Evolutionary conservation across 495 filamentous ascomycete genomes (phyloP).

Genomic region (Xanthoparmelia taractica): DNA sequence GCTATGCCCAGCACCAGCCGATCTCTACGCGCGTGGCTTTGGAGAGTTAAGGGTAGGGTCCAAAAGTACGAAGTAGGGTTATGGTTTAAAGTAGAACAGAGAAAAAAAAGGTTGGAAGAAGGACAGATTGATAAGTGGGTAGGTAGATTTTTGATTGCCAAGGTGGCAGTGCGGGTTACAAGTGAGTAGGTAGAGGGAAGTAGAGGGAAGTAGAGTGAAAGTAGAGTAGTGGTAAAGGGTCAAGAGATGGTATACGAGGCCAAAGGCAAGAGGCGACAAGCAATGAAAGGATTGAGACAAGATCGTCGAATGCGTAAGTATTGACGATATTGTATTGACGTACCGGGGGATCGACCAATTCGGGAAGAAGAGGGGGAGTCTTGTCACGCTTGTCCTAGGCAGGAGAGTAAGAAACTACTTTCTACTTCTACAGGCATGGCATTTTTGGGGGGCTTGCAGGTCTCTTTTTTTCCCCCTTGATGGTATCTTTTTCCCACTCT

Average conservation of each 20-base stretch:
- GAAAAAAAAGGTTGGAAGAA: conserved; percentile 1
- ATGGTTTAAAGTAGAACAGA: no score
- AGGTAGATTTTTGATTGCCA: background rate
- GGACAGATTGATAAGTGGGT: background rate
- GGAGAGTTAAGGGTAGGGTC: background rate
- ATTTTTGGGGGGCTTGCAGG: background rate
- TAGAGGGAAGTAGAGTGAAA: background rate
- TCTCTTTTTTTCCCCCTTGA: no score
- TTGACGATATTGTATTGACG: background rate
- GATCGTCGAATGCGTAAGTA: conserved; percentile 9
- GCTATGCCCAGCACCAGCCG: conserved; percentile 18
- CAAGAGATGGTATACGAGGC: no score
- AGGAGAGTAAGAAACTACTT: no score
- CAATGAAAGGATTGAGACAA: background rate
- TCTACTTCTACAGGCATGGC: no score
- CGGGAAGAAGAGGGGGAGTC: background rate
- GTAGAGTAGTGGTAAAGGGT: background rate
- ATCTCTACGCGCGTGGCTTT: conserved; percentile 19
- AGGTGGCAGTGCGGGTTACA: background rate
- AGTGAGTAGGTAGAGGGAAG: background rate
- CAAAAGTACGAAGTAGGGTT: no score
- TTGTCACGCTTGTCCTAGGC: conserved; percentile 4
- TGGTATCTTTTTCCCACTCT: no score
- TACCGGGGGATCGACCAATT: background rate
- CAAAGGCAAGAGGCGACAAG: background rate